Percentiles rank a stretch among this genome's conserved stretches.
These are phyloP conservation scores for Lathyrus aphaca DNA, from an alignment of 306 rosid genomes.

Conservation along the genomic window DNA sequence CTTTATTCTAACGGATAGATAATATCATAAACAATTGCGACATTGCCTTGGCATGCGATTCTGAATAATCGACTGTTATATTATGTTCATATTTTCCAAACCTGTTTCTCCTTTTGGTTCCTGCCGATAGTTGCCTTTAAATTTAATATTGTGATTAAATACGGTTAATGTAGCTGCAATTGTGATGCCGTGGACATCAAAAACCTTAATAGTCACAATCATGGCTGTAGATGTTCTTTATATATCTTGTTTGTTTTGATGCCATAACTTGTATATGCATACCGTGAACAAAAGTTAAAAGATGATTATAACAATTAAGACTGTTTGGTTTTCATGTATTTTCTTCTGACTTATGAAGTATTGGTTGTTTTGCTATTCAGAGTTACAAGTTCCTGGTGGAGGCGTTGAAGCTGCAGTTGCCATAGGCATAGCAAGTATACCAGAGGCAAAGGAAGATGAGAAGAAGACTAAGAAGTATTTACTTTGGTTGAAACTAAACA, in stretches of 20 bases:
- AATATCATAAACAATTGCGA: neutral
- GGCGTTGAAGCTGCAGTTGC: constrained; percentile 52
- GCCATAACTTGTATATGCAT: no score
- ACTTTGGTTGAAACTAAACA: constrained; percentile 69
- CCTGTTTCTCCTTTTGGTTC: neutral
- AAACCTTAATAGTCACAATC: no score
- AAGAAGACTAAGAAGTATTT: constrained; percentile 56
- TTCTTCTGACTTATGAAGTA: neutral
- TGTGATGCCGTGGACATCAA: no score
- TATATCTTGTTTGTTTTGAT: no score
- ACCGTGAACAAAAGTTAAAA: no score
- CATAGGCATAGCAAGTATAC: constrained; percentile 21
- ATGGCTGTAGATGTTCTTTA: no score
- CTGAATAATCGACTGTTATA: neutral
- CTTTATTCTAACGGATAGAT: no score
- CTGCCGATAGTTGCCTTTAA: constrained; percentile 8
- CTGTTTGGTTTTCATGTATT: no score
- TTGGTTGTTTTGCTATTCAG: constrained; percentile 50
- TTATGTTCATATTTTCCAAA: neutral
- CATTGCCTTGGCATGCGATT: constrained; percentile 25
- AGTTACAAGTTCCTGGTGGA: constrained; percentile 58
- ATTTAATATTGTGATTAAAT: neutral
- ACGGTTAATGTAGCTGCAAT: no score
- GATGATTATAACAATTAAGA: no score
- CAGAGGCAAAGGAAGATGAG: constrained; percentile 52